A percentile compares a stretch with the other conserved stretches of the same genome.
Evolutionary conservation across 2,329 filamentous ascomycete genomes (phyloP).

Genomic region (Cordyceps javanica): DNA sequence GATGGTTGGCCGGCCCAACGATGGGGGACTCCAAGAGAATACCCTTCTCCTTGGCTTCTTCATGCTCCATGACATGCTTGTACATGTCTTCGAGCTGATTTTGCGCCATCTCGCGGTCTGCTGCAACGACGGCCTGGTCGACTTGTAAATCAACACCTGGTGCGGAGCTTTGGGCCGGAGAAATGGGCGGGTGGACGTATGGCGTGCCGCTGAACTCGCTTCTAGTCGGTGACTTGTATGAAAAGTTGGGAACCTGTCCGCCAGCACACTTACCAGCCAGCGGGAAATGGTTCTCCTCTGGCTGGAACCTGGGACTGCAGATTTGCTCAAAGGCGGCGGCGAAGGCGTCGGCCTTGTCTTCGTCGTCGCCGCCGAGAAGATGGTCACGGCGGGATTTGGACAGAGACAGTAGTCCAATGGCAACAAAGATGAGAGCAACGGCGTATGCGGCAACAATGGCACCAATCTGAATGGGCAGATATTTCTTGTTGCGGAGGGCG

Average conservation of each 20-base stretch:
- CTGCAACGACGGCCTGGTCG: conserved; percentile 68
- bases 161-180: conserved; percentile 42
- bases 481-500: conserved; percentile 53
- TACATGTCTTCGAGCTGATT: conserved; percentile 86
- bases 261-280: conserved; percentile 17
- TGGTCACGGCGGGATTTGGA: conserved; percentile 49
- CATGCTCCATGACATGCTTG: conserved; percentile 85
- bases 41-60: conserved; percentile 59
- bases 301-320: conserved; percentile 19
- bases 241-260: conserved; percentile 41
- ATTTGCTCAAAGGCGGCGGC: conserved; percentile 15
- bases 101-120: conserved; percentile 69
- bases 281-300: conserved; percentile 17
- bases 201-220: conserved; percentile 24
- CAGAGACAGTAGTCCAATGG: conserved; percentile 57
- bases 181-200: conserved; percentile 21
- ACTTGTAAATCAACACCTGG: conserved; percentile 64
- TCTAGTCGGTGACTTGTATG: conserved; percentile 41
- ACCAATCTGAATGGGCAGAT: conserved; percentile 75
- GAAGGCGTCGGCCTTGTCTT: conserved; percentile 20
- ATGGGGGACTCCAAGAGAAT: conserved; percentile 39
- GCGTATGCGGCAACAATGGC: conserved; percentile 82
- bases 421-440: conserved; percentile 66
- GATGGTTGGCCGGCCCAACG: conserved; percentile 19
- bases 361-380: conserved; percentile 45